These are phyloP conservation scores for Vinca minor DNA, from an alignment of 257 asterid species.

Conservation along the genomic window DNA sequence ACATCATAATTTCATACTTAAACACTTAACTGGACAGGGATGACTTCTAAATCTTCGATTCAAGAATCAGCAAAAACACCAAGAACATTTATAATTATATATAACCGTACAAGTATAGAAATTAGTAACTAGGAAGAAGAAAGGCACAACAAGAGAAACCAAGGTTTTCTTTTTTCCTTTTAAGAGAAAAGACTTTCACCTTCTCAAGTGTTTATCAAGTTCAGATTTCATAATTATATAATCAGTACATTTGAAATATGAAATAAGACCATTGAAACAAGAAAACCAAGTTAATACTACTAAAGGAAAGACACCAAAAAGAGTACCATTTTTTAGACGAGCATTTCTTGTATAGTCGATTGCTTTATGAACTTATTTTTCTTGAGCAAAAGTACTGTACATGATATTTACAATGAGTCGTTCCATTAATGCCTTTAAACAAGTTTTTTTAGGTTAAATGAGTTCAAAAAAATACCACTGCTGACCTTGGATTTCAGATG, in stretches of 20 bases:
- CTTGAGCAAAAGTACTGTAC: background rate
- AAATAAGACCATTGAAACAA: background rate
- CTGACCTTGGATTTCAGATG: conserved; percentile 84
- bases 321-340: too few species aligned
- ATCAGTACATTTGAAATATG: too few species aligned
- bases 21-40: too few species aligned
- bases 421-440: background rate
- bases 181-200: too few species aligned
- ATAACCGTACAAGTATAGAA: background rate
- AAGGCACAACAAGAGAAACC: too few species aligned
- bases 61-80: background rate
- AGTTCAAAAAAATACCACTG: background rate
- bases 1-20: too few species aligned
- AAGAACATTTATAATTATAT: too few species aligned
- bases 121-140: too few species aligned
- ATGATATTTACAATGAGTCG: background rate
- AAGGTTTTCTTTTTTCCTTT: too few species aligned
- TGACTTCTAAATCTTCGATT: background rate
- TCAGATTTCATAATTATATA: too few species aligned
- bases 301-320: background rate
- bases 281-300: background rate
- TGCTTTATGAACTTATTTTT: background rate
- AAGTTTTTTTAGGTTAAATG: background rate
- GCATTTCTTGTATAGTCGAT: background rate
- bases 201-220: too few species aligned